Conservation (phyloP, 164 flowering plant genomes). For the Sextonia rubra region DNA sequence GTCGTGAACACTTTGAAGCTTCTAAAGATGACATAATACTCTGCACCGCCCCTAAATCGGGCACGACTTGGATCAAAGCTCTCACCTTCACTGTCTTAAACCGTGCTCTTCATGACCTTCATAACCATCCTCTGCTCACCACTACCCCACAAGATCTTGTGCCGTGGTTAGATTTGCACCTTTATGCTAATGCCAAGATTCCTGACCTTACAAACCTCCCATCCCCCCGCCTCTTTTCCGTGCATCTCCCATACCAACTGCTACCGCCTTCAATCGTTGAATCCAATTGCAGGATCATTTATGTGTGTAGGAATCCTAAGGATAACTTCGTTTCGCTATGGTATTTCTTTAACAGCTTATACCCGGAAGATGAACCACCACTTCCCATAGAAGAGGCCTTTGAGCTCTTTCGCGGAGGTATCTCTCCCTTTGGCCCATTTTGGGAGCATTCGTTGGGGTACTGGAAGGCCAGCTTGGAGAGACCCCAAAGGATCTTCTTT, state of each 20-base stretch:
- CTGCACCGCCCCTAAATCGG: not conserved
- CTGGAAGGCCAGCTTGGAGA: too few species aligned
- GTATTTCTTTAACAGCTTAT: slow-evolving; percentile 1
- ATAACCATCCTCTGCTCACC: not conserved
- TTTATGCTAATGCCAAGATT: not conserved
- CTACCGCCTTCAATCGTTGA: not conserved
- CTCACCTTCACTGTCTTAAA: slow-evolving; percentile 1
- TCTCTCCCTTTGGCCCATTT: not conserved
- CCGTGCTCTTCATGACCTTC: not conserved
- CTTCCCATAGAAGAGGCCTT: slow-evolving; percentile 1
- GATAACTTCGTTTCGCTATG: slow-evolving; percentile 12
- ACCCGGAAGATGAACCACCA: not conserved
- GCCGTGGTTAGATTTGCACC: not conserved
- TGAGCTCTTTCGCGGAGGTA: slow-evolving; percentile 4
- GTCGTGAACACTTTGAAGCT: slow-evolving; percentile 4
- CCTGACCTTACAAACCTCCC: not conserved
- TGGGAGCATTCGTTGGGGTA: slow-evolving; percentile 6
- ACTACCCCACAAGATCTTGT: slow-evolving; percentile 3
- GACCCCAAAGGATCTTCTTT: too few species aligned
- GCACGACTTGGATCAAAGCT: slow-evolving; percentile 3
- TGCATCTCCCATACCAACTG: not conserved
- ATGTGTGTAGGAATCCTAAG: slow-evolving; percentile 4
- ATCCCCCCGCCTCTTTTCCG: slow-evolving; percentile 5
- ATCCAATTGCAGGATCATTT: slow-evolving; percentile 18
- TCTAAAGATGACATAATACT: too few species aligned